A percentile compares a stretch with the other conserved stretches of the same genome.
phyloP scores from a whole-genome alignment of 2,329 filamentous ascomycete species.

The Pestalotiopsis fici region DNA sequence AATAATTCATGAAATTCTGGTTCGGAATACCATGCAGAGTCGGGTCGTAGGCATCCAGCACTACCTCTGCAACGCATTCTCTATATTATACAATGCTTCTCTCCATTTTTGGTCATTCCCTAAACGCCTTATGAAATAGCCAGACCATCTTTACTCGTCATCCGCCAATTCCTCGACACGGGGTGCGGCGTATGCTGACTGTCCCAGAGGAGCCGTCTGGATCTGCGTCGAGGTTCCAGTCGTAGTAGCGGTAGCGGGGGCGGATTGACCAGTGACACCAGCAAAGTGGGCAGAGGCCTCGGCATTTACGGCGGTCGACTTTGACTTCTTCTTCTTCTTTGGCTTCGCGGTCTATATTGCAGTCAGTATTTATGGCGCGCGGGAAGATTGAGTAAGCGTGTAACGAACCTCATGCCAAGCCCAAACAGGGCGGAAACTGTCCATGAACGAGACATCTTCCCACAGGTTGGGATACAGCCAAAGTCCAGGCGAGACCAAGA shows the following conservation, averaged over 20 bases:
- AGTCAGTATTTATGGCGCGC: not conserved
- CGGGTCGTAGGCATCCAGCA: not conserved
- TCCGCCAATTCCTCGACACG: slow-evolving; percentile 54
- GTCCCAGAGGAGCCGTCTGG: slow-evolving; percentile 39
- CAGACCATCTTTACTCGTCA: slow-evolving; percentile 37
- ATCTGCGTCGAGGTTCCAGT: slow-evolving; percentile 59
- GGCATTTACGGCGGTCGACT: slow-evolving; percentile 27
- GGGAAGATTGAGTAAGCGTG: not conserved
- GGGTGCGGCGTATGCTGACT: slow-evolving; percentile 47
- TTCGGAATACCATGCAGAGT: no score
- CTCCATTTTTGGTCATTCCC: slow-evolving; percentile 4
- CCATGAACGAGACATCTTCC: slow-evolving; percentile 97
- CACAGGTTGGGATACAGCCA: slow-evolving; percentile 98
- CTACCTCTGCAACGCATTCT: not conserved
- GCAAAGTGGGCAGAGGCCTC: slow-evolving; percentile 44
- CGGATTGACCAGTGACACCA: slow-evolving; percentile 52
- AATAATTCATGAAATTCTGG: not conserved
- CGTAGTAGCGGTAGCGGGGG: slow-evolving; percentile 55
- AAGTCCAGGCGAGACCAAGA: slow-evolving; percentile 80
- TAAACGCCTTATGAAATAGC: slow-evolving; percentile 23
- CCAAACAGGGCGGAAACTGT: slow-evolving; percentile 95
- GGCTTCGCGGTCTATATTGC: slow-evolving; percentile 31
- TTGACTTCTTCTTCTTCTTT: slow-evolving; percentile 59
- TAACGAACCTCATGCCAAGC: slow-evolving; percentile 92
- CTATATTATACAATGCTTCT: not conserved